phyloP scores from a whole-genome alignment of 257 asterid species.

The Pogostemon cablin region DNA sequence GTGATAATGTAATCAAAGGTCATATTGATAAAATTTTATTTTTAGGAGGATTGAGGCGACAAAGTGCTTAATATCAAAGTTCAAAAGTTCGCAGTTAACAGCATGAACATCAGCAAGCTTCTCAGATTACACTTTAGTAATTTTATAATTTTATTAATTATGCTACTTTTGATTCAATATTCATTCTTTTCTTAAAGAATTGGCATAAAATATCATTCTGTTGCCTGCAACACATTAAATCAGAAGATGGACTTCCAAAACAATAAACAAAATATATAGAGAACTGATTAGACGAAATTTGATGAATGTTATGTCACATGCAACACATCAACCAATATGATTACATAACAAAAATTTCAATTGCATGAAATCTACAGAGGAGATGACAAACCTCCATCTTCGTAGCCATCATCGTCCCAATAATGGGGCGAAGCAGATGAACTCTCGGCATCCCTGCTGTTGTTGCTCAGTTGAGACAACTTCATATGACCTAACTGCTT shows the following conservation, averaged over 20 bases:
- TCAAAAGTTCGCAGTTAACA: not conserved
- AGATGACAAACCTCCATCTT: constrained; percentile 56
- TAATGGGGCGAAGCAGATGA: constrained; percentile 89
- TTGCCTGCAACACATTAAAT: not conserved
- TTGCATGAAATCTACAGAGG: not conserved
- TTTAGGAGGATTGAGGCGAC: not conserved
- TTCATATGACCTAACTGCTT: constrained; percentile 60
- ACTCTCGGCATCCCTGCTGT: constrained; percentile 52
- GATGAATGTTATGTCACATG: constrained; percentile 3
- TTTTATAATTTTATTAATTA: not conserved
- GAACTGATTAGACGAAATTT: not conserved
- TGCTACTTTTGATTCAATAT: not conserved
- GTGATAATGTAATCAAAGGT: not conserved
- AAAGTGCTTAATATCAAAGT: not conserved
- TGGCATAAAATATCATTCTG: not conserved
- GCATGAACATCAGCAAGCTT: not conserved
- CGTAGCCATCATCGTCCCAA: constrained; percentile 73
- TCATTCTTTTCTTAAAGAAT: not conserved
- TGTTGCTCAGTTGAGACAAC: constrained; percentile 55
- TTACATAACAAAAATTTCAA: not conserved
- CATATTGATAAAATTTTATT: not conserved
- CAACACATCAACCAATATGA: not conserved
- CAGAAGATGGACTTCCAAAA: not conserved
- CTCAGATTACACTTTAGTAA: not conserved
- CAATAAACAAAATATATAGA: not conserved